Base-by-base conservation (phyloP, 306 rosid species). In the Senna tora region DNA sequence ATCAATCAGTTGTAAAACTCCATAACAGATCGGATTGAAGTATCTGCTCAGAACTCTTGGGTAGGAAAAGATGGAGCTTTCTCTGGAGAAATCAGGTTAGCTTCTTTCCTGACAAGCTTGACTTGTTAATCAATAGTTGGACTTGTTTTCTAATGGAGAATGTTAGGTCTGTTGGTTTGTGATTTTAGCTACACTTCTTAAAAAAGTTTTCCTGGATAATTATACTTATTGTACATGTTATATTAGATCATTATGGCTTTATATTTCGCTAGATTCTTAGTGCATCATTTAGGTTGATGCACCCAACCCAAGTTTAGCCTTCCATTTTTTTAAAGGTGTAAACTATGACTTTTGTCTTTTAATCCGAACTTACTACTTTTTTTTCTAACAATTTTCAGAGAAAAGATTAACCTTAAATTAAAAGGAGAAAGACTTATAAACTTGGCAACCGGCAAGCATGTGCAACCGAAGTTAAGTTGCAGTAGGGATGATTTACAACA, bases 21-120 rank as follows among this genome's bases (percentile, higher is more conserved):
- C 16, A 71, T 95, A 57, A 78, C 87, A 54, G 86, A 90, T 59
- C 73, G 93, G 81, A 91, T 95, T 73, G 96, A 95, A 65, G 74
- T 95, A 71, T 88, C 99, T 74, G 91, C 86, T 61, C 99, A 95
- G 83, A 95, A 95, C 83, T 89, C 99, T 56, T 95, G 99, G 99
- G 97, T 89, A 50, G 91, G 97, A 39, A 95, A 95, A 79, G 99
- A 97, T 49, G 99, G 99, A 25, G 99, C 99, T 81, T 95, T 89
- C 83, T 91, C 99, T 0, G 99, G 99, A 78, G 99, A 95, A 88
- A 91, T 95, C 92, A 95, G 97, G 99, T 95, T 75, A 47, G 82
- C 66, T 74, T 67, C 33, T 55, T 64, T 47, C 67, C 73, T 70
- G n/a, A 66, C 77, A 17, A 17, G 41, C 43, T 32, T 1, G 75